phyloP scores from a whole-genome alignment of 2,329 filamentous ascomycete species.

The Fusarium virguliforme region DNA sequence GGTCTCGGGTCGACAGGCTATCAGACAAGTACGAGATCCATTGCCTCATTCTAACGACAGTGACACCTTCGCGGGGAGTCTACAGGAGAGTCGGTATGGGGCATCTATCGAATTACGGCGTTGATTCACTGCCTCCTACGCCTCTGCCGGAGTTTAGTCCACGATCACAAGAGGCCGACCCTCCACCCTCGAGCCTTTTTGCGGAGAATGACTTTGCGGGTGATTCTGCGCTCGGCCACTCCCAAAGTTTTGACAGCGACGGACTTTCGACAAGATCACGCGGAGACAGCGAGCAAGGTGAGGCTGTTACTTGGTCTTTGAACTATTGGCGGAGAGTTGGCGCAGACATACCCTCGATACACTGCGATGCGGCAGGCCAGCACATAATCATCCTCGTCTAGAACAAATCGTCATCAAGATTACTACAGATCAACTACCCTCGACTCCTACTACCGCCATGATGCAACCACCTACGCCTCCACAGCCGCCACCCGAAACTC shows the following conservation, averaged over 20 bases:
- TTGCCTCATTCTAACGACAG: neutral
- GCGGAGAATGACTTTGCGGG: neutral
- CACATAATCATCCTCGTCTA: neutral
- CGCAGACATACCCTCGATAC: neutral
- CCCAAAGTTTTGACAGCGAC: too few species aligned
- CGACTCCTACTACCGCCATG: neutral
- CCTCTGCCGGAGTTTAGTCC: neutral
- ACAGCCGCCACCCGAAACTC: constrained; percentile 21
- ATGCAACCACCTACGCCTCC: neutral
- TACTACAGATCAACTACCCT: neutral
- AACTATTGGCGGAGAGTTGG: neutral
- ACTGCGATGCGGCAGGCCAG: neutral
- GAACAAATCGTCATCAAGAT: too few species aligned
- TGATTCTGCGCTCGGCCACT: neutral
- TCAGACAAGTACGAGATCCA: neutral
- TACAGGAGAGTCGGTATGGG: neutral
- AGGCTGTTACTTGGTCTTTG: neutral
- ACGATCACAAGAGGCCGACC: neutral
- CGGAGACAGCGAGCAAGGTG: neutral
- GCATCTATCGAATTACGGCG: neutral
- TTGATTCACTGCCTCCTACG: neutral
- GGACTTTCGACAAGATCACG: too few species aligned
- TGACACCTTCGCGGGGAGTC: neutral
- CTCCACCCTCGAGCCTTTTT: neutral
- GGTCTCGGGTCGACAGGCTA: neutral